Evolutionary conservation across 2,329 filamentous ascomycete genomes (phyloP).

Genomic region (Diaporthe sp.): DNA sequence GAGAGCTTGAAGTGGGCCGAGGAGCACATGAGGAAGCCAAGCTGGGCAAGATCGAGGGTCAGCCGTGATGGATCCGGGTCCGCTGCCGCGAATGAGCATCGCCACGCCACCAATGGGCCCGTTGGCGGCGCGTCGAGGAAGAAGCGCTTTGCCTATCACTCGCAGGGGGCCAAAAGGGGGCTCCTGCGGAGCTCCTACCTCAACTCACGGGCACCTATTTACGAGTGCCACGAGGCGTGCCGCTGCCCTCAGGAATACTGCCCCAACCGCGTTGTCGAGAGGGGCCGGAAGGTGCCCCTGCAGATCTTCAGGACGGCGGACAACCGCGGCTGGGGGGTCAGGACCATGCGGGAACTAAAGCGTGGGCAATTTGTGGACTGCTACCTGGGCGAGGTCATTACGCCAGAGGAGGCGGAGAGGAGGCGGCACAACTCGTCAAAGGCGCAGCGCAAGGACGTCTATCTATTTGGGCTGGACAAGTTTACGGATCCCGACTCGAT

Average conservation of each 20-base stretch:
- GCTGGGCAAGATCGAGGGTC: constrained; percentile 33
- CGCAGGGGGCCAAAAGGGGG: constrained; percentile 65
- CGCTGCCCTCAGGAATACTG: constrained; percentile 71
- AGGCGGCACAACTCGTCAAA: constrained; percentile 71
- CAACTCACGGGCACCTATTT: constrained; percentile 74
- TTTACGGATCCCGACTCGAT: constrained; percentile 73
- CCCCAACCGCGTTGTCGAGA: constrained; percentile 82
- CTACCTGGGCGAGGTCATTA: constrained; percentile 82
- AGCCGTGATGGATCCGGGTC: constrained; percentile 26
- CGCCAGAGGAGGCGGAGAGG: constrained; percentile 72
- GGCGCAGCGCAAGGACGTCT: constrained; percentile 78
- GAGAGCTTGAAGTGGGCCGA: constrained; percentile 36
- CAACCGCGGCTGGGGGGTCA: constrained; percentile 82
- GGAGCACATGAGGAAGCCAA: constrained; percentile 38
- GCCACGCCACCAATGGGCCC: constrained; percentile 4
- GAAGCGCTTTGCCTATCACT: constrained; percentile 75
- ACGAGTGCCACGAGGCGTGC: constrained; percentile 84
- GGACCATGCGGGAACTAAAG: constrained; percentile 73
- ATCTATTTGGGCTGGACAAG: constrained; percentile 87
- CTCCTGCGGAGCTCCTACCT: constrained; percentile 67
- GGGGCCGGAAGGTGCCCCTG: constrained; percentile 77
- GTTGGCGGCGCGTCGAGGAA: constrained; percentile 41
- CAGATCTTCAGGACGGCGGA: constrained; percentile 82
- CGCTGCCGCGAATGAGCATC: neutral
- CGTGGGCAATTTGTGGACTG: constrained; percentile 84